Percentiles rank a stretch among this genome's conserved stretches.
Conservation (phyloP, 768 basidiomycete species). For the Multifurca ochricompacta region DNA sequence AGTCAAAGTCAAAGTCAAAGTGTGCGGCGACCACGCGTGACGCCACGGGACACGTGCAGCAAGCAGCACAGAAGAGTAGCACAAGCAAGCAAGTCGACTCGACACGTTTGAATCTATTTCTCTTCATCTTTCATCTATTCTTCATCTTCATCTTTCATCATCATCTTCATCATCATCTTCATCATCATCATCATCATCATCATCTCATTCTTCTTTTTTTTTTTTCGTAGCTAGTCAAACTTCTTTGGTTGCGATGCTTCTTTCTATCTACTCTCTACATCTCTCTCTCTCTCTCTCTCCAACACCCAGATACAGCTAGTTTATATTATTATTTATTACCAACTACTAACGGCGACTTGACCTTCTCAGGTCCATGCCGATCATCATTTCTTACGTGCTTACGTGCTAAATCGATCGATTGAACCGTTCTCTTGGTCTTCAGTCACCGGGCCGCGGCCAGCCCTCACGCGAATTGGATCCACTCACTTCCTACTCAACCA, state of each 20-base stretch:
- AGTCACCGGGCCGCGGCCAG: slow-evolving; percentile 16
- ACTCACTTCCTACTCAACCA: neutral
- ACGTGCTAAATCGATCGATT: neutral
- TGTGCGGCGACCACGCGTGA: slow-evolving; percentile 6
- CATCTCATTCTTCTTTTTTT: neutral
- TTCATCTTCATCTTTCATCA: neutral
- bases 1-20: too few relatives aligned
- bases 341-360: slow-evolving; percentile 14
- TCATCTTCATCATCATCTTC: neutral
- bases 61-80: neutral
- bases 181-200: neutral
- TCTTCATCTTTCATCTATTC: too few relatives aligned
- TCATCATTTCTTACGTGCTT: too few relatives aligned
- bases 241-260: neutral
- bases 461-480: slow-evolving; percentile 12
- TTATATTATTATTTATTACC: neutral
- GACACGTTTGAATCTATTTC: too few relatives aligned
- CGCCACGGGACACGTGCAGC: slow-evolving; percentile 14
- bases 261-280: too few relatives aligned
- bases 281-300: too few relatives aligned
- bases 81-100: too few relatives aligned
- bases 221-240: neutral
- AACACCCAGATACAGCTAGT: slow-evolving; percentile 13
- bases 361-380: slow-evolving; percentile 13
- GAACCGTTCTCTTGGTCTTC: slow-evolving; percentile 2